Base-by-base conservation (phyloP, 768 basidiomycete species). In the Crepidotus variabilis region DNA sequence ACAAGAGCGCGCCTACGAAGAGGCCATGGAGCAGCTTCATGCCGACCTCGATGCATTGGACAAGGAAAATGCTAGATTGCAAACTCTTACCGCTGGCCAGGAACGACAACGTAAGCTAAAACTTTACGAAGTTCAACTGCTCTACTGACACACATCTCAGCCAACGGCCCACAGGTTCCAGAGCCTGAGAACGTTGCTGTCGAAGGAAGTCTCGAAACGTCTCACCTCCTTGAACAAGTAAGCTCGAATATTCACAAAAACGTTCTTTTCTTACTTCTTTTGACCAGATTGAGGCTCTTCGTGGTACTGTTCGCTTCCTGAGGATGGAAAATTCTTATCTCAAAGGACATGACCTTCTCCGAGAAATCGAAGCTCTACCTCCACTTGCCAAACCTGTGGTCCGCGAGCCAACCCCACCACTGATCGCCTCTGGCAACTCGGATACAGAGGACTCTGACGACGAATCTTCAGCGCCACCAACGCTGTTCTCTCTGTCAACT, bases 21-120 rank as follows among this genome's bases (percentile, higher is more conserved):
- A 96, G 63, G 92, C 94, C 2, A 90, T 98, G 78, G 94, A 95
- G 61, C 92, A 93, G 64, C 71, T 98, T 9, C 94, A 96, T 66
- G 81, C 85, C 1, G 96, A 99, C 63, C 72, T 97, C 59, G 94
- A 97, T 68, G 68, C 78, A 0, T 74, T 95, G 51, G 93, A 95
- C 70, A 86, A 92, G 68, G 95, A 98, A 63, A 93, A 93, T 67
- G 83, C 77, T 2, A 92, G 88, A 69, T 75, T 98, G 61, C 93
- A 91, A 76, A 74, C 80, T 2, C 69, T 83, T 64, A 80, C 81
- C 33, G 82, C 78, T 60, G 80, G 75, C n/a, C 79, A 83, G 49
- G 90, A 92, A 69, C 80, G 84, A 60, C 88, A 89, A 73, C 78
- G 92, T 90, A 64, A 53, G 83, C 61, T 5, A 35, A 6, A 54